phyloP scores from a whole-genome alignment of 2,329 filamentous ascomycete genomes.

The Trichophyton schoenleinii region DNA sequence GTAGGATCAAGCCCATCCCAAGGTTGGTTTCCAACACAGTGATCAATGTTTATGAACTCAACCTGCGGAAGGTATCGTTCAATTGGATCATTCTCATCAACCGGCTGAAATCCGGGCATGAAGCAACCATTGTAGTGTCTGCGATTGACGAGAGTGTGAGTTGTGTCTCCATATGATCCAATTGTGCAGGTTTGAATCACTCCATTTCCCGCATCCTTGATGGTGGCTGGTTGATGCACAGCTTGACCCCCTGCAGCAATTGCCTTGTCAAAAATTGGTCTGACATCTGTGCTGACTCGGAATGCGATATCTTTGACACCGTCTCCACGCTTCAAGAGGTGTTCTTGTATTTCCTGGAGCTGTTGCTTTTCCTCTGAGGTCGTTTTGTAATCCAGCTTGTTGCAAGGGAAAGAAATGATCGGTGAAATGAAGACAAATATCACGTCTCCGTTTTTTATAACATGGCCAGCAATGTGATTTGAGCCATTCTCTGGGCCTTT shows the following conservation, averaged over 20 bases:
- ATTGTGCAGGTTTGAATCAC: constrained; percentile 60
- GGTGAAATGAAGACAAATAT: constrained; percentile 78
- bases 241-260: constrained; percentile 53
- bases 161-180: constrained; percentile 78
- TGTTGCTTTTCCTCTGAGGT: constrained; percentile 48
- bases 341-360: constrained; percentile 60
- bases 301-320: constrained; percentile 89
- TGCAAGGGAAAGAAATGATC: constrained; percentile 32
- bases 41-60: constrained; percentile 65
- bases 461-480: constrained; percentile 64
- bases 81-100: constrained; percentile 34
- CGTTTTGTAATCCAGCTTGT: constrained; percentile 43
- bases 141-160: constrained; percentile 70
- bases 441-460: constrained; percentile 62
- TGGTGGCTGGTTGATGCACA: constrained; percentile 47
- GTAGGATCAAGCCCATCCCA: constrained; percentile 64
- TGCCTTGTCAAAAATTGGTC: constrained; percentile 59
- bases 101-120: constrained; percentile 59
- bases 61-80: constrained; percentile 45
- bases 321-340: constrained; percentile 73
- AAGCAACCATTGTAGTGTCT: constrained; percentile 57
- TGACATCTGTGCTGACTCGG: constrained; percentile 63
- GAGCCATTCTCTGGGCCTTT: constrained; percentile 75
- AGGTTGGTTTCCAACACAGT: constrained; percentile 90
- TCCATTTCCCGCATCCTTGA: constrained; percentile 47